Base-by-base conservation (phyloP, 139 green algal genomes). In the Ulvella scutata region DNA sequence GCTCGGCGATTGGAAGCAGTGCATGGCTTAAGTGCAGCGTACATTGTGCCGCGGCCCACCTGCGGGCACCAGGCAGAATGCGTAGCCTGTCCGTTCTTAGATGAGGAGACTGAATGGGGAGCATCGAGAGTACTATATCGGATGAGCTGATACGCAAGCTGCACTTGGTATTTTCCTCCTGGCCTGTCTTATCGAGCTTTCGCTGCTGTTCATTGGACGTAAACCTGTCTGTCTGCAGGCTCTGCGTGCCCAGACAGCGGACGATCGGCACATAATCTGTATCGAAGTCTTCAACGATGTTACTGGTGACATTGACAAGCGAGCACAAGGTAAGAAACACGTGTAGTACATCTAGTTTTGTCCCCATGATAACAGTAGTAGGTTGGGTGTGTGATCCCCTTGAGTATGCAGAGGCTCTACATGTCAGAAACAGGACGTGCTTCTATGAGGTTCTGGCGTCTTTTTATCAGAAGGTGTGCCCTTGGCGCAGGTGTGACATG, bases 121-220 rank as follows among this genome's bases (percentile, higher is more conserved):
- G 51, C 51, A 67, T 67, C 51, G 51, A 67, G 51, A 67, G 33
- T n/a, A 67, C 51, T 13, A 67, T 67, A 67, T 67, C 51, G 51
- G 51, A 67, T 26, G 51, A 67, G 20, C 7, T 67, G n/a, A 67
- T 67, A n/a, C 51, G 51, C 33, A 67, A 67, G 51, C 51, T 67
- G n/a, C 31, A 67, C 17, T 26, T 67, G 31, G 51, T 67, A 26
- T 67, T n/a, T 26, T 67, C 51, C 31, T 26, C 33, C 20, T n/a
- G n/a, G n/a, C n/a, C n/a, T n/a, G n/a, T n/a, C n/a, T n/a, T n/a
- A n/a, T n/a, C n/a, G n/a, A n/a, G n/a, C n/a, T n/a, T n/a, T n/a
- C n/a, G n/a, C n/a, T n/a, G n/a, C n/a, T n/a, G n/a, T n/a, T 29
- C 13, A 7, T 29, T 36, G 20, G 51, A 31, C 51, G 51, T 4